Evolutionary conservation across 345 rosid species (phyloP), one percentile per base, ranked within the genome.

Genomic region (Bruguiera gymnorhiza): DNA sequence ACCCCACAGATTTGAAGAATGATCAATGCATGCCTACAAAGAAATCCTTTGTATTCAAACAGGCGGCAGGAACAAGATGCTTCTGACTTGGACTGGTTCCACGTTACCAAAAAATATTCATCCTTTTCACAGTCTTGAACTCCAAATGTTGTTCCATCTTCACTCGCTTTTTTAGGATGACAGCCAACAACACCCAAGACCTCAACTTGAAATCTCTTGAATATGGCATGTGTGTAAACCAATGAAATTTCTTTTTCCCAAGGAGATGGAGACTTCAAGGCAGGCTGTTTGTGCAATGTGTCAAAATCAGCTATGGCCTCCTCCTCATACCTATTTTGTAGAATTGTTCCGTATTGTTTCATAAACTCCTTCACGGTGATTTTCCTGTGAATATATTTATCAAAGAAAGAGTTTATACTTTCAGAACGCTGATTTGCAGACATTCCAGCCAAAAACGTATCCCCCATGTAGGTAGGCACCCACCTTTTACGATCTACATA

Each of bases 1-100:
- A 68, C 69, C 11, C 73, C 73, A 50, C 78, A 69, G 2, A 75
- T 75, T 75, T 75, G 78, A 36, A 75, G 73, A 57, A 75, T 73
- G 34, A 75, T 69, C 73, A 75, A 75, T 31, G 78, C 78, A 63
- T 75, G 78, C 58, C 78, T 69, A 69, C 78, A 75, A 57, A 75
- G 78, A 51, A 68, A 69, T 26, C 78, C 78, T 37, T 69, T 75
- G 60, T 69, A 75, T 50, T 75, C 73, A 58, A 63, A 75, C 55
- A 69, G 50, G 20, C 46, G 73, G 69, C 78, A 75, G n/a, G 65
- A 60, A 64, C 78, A 75, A 16, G 34, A 69, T 13, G 64, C 78
- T 57, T 66, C 73, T 51, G 65, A 75, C 27, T 62, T 69, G 16
- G 65, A 53, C 24, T 69, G 52, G 60, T 75, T 66, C 78, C 78